phyloP scores from a whole-genome alignment of 768 basidiomycete genomes.

The Lentinula raphanica region DNA sequence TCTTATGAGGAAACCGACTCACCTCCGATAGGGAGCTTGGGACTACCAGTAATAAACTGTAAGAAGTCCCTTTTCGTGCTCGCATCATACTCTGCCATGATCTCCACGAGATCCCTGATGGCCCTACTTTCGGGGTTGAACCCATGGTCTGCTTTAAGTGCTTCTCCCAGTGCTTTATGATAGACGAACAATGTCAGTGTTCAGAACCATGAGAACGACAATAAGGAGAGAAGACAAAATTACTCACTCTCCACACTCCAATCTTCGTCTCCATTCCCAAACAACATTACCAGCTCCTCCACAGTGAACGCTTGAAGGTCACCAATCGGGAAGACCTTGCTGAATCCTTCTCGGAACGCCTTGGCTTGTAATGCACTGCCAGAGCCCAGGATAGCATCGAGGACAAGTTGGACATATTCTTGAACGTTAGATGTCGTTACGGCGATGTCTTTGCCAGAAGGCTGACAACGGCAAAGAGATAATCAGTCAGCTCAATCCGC shows the following conservation, averaged over 20 bases:
- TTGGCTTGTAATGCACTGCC: conserved; percentile 76
- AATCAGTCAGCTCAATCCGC: no score
- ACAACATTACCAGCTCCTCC: conserved; percentile 92
- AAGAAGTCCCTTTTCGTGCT: conserved; percentile 79
- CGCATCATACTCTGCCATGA: conserved; percentile 77
- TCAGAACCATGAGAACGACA: background rate
- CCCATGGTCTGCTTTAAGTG: conserved; percentile 95
- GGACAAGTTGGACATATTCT: conserved; percentile 82
- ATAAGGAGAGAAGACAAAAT: conserved; percentile 7
- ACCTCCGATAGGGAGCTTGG: conserved; percentile 95
- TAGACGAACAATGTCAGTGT: background rate
- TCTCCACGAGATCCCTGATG: conserved; percentile 80
- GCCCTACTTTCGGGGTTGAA: conserved; percentile 93
- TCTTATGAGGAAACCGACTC: conserved; percentile 20
- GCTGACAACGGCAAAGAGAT: conserved; percentile 35
- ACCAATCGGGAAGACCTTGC: conserved; percentile 89
- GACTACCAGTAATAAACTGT: conserved; percentile 97
- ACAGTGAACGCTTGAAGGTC: conserved; percentile 91
- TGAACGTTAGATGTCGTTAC: conserved; percentile 88
- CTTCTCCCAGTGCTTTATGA: conserved; percentile 76
- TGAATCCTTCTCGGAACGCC: conserved; percentile 92
- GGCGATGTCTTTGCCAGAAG: conserved; percentile 69
- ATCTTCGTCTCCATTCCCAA: conserved; percentile 96
- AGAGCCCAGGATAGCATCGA: conserved; percentile 83
- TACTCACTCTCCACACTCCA: conserved; percentile 87